These are phyloP conservation scores for Podosphaera fusca DNA, from an alignment of 2,329 filamentous ascomycete species.

Conservation along the genomic window DNA sequence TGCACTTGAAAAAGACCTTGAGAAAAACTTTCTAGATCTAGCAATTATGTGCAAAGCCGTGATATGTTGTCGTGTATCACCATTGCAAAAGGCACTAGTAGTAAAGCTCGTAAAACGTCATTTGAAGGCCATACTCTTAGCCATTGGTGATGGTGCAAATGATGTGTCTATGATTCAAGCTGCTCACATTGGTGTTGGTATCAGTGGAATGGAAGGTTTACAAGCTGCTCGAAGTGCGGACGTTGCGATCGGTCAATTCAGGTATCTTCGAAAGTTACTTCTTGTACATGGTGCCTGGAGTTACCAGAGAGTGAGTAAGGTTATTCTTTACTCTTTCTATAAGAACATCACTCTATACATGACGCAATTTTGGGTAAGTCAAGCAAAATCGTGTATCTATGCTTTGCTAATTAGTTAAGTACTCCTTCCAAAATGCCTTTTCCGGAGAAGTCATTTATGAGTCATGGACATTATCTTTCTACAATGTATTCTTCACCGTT, in stretches of 20 bases:
- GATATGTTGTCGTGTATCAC: conserved; percentile 91
- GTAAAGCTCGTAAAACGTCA: conserved; percentile 93
- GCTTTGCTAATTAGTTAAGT: conserved; percentile 27
- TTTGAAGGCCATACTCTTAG: conserved; percentile 72
- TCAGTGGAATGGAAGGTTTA: conserved; percentile 88
- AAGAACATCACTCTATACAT: conserved; percentile 98
- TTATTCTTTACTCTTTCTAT: conserved; percentile 96
- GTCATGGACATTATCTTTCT: conserved; percentile 97
- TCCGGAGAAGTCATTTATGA: conserved; percentile 96
- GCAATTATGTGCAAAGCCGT: conserved; percentile 97
- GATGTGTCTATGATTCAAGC: conserved; percentile 99
- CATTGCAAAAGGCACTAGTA: conserved; percentile 86
- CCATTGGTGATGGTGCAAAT: conserved; percentile 93
- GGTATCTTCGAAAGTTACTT: conserved; percentile 77
- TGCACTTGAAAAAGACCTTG: conserved; percentile 78
- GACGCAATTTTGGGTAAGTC: conserved; percentile 94
- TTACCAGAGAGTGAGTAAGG: conserved; percentile 90
- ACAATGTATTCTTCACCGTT: conserved; percentile 96
- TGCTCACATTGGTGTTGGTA: conserved; percentile 91
- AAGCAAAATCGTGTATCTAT: not conserved
- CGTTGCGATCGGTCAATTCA: conserved; percentile 87
- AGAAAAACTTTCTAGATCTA: conserved; percentile 80
- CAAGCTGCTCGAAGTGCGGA: conserved; percentile 91
- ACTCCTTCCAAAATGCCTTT: conserved; percentile 94
- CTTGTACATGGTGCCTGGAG: conserved; percentile 94